These are phyloP conservation scores for Oryza nivara DNA, from an alignment of 176 grass and related monocot species.

Conservation along the genomic window DNA sequence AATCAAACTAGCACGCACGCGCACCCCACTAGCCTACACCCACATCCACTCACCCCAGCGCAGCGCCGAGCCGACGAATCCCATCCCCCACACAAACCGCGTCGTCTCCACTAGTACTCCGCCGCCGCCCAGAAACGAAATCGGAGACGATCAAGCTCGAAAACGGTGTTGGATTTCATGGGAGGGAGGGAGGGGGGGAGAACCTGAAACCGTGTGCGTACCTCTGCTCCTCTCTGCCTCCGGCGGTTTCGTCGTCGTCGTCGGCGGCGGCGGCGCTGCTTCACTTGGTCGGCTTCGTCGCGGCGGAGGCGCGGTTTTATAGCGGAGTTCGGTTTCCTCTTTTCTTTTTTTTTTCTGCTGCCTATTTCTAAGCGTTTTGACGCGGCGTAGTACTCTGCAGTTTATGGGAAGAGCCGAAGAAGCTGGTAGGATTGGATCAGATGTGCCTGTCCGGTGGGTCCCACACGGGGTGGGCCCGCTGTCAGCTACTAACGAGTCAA, in stretches of 20 bases:
- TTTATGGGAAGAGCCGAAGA: background rate
- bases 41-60: too few relatives aligned
- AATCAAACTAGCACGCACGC: background rate
- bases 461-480: too few relatives aligned
- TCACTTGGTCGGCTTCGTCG: slow-evolving; percentile 37
- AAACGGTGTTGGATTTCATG: background rate
- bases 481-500: too few relatives aligned
- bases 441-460: too few relatives aligned
- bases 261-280: background rate
- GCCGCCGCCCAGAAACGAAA: background rate
- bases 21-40: background rate
- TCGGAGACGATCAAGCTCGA: background rate
- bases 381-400: background rate
- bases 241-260: background rate
- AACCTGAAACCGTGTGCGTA: background rate
- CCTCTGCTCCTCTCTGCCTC: slow-evolving; percentile 32
- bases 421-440: background rate
- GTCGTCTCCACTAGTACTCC: background rate
- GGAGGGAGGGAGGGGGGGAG: too few relatives aligned
- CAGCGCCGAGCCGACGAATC: background rate
- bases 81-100: background rate
- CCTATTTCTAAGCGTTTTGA: background rate
- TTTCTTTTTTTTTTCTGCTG: background rate
- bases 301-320: slow-evolving; percentile 32
- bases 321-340: slow-evolving; percentile 2